Base-by-base conservation (phyloP, 352 stramenopile genomes). In the Globisporangium parvum region DNA sequence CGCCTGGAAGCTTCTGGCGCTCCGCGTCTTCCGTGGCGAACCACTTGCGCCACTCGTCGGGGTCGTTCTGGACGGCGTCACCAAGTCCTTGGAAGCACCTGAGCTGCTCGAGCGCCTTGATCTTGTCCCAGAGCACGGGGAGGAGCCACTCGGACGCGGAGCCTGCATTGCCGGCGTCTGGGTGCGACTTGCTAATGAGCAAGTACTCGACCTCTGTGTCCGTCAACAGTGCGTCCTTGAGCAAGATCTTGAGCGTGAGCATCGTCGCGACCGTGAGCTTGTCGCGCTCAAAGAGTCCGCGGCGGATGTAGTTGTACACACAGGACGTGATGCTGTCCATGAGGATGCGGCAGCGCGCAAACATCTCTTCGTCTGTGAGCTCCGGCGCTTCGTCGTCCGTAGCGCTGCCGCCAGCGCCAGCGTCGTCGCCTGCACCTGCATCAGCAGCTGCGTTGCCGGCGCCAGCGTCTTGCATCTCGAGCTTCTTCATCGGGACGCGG, bases 11-110 rank as follows among this genome's bases (percentile, higher is more conserved):
- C 57, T 97, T 97, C 24, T 93, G 83, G 18, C 85, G 73, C 72
- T 99, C 96, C 2, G 92, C 92, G 54, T 98, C 92, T 69, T 98
- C 93, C 0, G 91, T 77, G 37, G 97, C 92, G 71, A 98, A 99
- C 93, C 93, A 99, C 63, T 91, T 88, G 28, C 82, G 66, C 96
- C 96, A 99, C 37, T 98, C 95, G 59, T 99, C 96, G 1, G 91
- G 94, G 50, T 98, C 95, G 49, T 92, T 96, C 64, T 99, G 96
- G 66, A 99, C 97, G 21, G 80, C 87, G 70, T 98, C 96, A 8
- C 93, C 93, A 10, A 99, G 66, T 40, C 87, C 90, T 47, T 91
- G 69, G 59, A 98, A 98, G 23, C 78, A 85, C 55, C 97, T 97
- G 46, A 97, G 75, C 20, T 67, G 75, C 53, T 98, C 93, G 0